A percentile compares a stretch with the other conserved stretches of the same genome.
These are phyloP conservation scores for Psilocybe cubensis DNA, from an alignment of 768 basidiomycete species.

Conservation along the genomic window DNA sequence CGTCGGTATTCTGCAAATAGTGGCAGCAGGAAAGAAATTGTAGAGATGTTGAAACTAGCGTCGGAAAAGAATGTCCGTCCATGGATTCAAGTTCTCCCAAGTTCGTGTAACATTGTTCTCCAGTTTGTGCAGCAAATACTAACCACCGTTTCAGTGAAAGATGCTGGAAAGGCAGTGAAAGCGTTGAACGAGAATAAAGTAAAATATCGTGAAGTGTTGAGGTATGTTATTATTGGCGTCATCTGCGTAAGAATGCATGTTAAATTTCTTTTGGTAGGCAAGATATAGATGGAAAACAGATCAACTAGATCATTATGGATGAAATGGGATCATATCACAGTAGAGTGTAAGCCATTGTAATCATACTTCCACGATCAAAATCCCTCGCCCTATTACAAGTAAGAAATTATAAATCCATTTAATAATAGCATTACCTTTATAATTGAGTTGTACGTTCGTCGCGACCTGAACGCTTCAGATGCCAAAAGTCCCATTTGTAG, in stretches of 20 bases:
- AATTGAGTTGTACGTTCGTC: too few species aligned
- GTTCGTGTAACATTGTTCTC: constrained; percentile 1
- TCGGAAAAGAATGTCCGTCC: constrained; percentile 14
- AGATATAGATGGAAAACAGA: background rate
- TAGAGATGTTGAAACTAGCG: constrained; percentile 16
- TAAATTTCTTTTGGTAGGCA: background rate
- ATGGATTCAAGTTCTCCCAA: constrained; percentile 12
- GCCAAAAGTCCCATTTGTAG: too few species aligned
- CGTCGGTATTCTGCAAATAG: background rate
- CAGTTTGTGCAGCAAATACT: background rate
- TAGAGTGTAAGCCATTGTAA: too few species aligned
- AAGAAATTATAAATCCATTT: too few species aligned
- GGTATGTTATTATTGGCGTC: constrained; percentile 1
- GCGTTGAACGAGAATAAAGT: constrained; percentile 11
- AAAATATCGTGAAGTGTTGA: constrained; percentile 15
- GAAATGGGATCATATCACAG: too few species aligned
- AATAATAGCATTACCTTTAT: too few species aligned
- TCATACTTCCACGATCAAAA: too few species aligned
- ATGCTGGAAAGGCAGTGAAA: constrained; percentile 15
- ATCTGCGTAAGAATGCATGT: background rate
- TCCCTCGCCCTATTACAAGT: too few species aligned
- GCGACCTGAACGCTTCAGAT: too few species aligned
- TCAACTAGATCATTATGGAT: background rate
- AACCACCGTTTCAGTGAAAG: constrained; percentile 13
- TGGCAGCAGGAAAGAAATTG: constrained; percentile 18